Base-by-base conservation (phyloP, 768 basidiomycete species). In the Lactifluus rugatus region DNA sequence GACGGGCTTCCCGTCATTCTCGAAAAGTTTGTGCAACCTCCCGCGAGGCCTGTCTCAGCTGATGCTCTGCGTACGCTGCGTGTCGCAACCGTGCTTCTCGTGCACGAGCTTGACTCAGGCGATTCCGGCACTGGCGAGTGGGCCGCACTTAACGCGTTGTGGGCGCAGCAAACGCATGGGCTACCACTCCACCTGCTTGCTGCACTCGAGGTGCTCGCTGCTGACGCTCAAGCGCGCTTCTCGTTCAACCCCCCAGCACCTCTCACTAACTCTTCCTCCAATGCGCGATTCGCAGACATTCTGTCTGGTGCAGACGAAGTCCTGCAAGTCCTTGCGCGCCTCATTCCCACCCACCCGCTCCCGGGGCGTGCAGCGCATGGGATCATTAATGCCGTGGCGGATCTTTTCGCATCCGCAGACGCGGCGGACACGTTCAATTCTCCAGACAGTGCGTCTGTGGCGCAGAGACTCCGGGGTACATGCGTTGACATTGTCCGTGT, bases 1-100 rank as follows among this genome's bases (percentile, higher is more conserved):
- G 81, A 85, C 56, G 87, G 87, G 1, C 66, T 88, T 2, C 65
- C 75, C 0, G 80, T 80, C 19, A 86, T 83, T 1, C 70, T 87
- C 13, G 82, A 84, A 48, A 83, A 87, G 65, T 69, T 89, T 26
- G 63, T 75, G 51, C 76, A 74, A 64, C 68, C 75, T 52, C 75
- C 73, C 60, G 73, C 76, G 32, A 75, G 75, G 16, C 82, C 84
- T 16, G 32, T 81, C 52, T 79, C 79, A 1, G 66, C 75, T 23
- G 75, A 77, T 19, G 74, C 79, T 46, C 66, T 88, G 19, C 78
- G 82, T 34, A 79, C 78, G 7, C 68, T 90, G 14, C 80, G 87
- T 2, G 81, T 86, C 28, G 81, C 87, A 0, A 64, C 86, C 14
- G 81, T 81, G 0, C 71, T 87, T 14, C 67, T 89, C 8, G 67